These are phyloP conservation scores for Priceomyces melissophilus DNA, from an alignment of 805 yeast genomes.

Conservation along the genomic window DNA sequence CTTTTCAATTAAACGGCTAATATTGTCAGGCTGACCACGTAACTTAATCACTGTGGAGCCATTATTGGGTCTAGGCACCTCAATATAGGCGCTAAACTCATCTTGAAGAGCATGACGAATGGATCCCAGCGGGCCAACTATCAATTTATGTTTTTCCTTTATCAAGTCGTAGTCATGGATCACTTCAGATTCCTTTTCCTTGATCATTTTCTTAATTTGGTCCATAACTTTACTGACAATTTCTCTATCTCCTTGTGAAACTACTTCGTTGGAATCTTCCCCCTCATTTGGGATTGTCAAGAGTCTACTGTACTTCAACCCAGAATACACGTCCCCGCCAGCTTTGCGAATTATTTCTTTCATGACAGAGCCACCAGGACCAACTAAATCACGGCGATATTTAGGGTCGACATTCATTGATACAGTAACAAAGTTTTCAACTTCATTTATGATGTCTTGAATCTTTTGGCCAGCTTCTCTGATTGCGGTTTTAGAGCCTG, in stretches of 20 bases:
- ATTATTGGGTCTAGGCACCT: conserved; percentile 61
- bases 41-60: conserved; percentile 52
- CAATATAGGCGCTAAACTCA: conserved; percentile 60
- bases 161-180: conserved; percentile 56
- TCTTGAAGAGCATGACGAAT: conserved; percentile 69
- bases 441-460: conserved; percentile 57
- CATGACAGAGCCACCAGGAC: conserved; percentile 71
- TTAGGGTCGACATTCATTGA: conserved; percentile 67
- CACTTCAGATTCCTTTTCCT: conserved; percentile 57
- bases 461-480: conserved; percentile 67
- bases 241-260: conserved; percentile 69
- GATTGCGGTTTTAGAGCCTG: conserved; percentile 76
- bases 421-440: conserved; percentile 57
- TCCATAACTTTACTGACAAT: conserved; percentile 67
- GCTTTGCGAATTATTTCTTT: conserved; percentile 74
- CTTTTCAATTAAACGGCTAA: conserved; percentile 61
- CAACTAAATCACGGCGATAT: conserved; percentile 72
- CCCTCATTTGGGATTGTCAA: conserved; percentile 69
- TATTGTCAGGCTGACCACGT: conserved; percentile 62
- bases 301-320: conserved; percentile 48
- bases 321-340: conserved; percentile 53
- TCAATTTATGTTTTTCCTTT: conserved; percentile 65
- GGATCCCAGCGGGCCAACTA: conserved; percentile 81
- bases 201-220: conserved; percentile 60
- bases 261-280: conserved; percentile 55